Conservation (phyloP, 2,329 filamentous ascomycete species). For the Escovopsis sp. region DNA sequence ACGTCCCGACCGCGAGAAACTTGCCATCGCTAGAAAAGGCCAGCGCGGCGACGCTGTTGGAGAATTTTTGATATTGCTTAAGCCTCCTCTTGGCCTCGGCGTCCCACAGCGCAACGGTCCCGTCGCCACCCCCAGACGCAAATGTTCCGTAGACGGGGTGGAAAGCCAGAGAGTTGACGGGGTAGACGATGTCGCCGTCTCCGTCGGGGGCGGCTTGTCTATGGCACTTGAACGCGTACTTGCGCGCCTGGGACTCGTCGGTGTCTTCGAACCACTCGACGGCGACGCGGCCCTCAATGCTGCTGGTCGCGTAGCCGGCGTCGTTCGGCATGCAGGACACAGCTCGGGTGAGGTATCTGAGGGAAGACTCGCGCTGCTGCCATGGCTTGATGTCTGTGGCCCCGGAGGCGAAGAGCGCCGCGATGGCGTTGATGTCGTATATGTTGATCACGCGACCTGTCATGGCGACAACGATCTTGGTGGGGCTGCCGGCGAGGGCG, state of each 20-base stretch:
- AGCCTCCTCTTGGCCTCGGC: slow-evolving; percentile 80
- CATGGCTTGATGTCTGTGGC: slow-evolving; percentile 53
- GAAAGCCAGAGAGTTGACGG: slow-evolving; percentile 80
- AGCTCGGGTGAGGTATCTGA: slow-evolving; percentile 91
- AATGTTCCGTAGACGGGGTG: slow-evolving; percentile 75
- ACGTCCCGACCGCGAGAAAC: slow-evolving; percentile 64
- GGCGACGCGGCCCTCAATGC: slow-evolving; percentile 87
- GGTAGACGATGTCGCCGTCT: slow-evolving; percentile 68
- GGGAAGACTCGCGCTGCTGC: slow-evolving; percentile 83
- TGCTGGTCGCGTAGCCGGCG: slow-evolving; percentile 78
- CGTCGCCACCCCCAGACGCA: slow-evolving; percentile 77
- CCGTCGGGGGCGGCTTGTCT: slow-evolving; percentile 53
- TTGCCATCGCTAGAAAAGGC: slow-evolving; percentile 65
- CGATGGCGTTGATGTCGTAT: slow-evolving; percentile 66
- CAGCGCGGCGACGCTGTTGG: slow-evolving; percentile 61
- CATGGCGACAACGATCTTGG: slow-evolving; percentile 92
- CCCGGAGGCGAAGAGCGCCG: slow-evolving; percentile 31
- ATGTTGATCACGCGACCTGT: slow-evolving; percentile 85
- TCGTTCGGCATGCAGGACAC: slow-evolving; percentile 96
- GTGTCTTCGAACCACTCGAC: slow-evolving; percentile 97
- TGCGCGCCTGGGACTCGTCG: slow-evolving; percentile 71
- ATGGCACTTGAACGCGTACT: slow-evolving; percentile 99
- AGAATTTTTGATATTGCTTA: slow-evolving; percentile 74
- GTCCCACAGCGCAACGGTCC: slow-evolving; percentile 87
- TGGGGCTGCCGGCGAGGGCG: slow-evolving; percentile 59